Conservation (phyloP, 2,329 filamentous ascomycete species). For the Myriangium duriaei region DNA sequence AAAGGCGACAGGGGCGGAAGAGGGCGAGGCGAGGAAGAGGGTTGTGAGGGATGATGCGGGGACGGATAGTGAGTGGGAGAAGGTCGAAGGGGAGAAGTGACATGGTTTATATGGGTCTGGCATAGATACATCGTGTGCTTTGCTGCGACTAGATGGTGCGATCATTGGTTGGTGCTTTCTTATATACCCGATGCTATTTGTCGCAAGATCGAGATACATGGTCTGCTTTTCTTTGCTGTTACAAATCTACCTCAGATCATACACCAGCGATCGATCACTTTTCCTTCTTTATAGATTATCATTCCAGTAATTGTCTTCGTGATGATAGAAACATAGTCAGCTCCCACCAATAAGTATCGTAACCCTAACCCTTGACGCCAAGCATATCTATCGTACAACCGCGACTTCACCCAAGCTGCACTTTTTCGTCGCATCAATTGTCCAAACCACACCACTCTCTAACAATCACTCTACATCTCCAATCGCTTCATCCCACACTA, state of each 20-base stretch:
- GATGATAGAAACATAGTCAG: too few relatives aligned
- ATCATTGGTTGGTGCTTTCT: too few relatives aligned
- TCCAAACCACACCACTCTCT: neutral
- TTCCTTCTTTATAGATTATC: too few relatives aligned
- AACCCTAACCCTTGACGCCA: neutral
- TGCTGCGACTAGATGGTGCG: neutral
- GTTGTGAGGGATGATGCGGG: slow-evolving; percentile 28
- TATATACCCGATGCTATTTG: too few relatives aligned
- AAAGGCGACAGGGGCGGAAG: neutral
- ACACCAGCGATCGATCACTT: too few relatives aligned
- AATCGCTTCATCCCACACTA: neutral
- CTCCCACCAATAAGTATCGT: too few relatives aligned
- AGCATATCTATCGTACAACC: neutral
- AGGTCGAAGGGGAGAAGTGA: slow-evolving; percentile 60
- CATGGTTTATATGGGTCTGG: slow-evolving; percentile 35
- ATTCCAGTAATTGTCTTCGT: too few relatives aligned
- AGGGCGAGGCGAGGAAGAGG: slow-evolving; percentile 10
- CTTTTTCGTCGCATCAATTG: neutral
- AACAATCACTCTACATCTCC: neutral
- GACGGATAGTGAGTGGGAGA: slow-evolving; percentile 97
- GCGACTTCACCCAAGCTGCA: neutral
- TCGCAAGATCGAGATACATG: too few relatives aligned
- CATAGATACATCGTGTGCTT: slow-evolving; percentile 1
- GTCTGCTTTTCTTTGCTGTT: too few relatives aligned
- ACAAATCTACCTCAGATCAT: too few relatives aligned